Base-by-base conservation (phyloP, 163 green algal genomes). In the Coccomyxa subellipsoidea region DNA sequence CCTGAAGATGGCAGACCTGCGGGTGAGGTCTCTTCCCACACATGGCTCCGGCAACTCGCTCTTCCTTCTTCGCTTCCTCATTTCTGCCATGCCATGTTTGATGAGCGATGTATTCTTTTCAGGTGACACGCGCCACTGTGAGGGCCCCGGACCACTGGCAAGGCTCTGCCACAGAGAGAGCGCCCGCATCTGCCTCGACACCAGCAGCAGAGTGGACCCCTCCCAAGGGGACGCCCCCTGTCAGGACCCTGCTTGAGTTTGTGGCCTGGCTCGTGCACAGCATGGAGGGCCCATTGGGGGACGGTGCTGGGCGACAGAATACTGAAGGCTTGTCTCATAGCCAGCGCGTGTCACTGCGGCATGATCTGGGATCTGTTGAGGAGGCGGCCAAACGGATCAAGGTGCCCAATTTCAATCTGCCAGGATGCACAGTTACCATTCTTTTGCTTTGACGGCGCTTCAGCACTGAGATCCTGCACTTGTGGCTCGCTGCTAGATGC, bases 171-270 rank as follows among this genome's bases (percentile, higher is more conserved):
- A 59, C 15, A 27, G 47, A 59, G 47, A 8, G 47, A 59, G 23
- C 15, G 47, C 47, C 3, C 5, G 15, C 5, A 12, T 59, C 47
- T 59, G 47, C 47, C 23, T 18, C 47, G 23, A 59, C 47, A 59
- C 21, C 47, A 27, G 47, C 10, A 10, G 10, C 32, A 27, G 47
- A 81, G 47, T 31, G 21, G 69, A 5, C 31, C 21, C 18, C 34
- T 34, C 15, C 32, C 34, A 36, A 66, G 54, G 23, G 35, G 10
- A 66, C 66, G 1, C 83, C 83, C 21, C 38, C 47, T 12, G 38
- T 85, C 7, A 73, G 82, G n/a, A 88, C 82, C 1, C 82, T 91
- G 66, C 73, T 91, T 0, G 88, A 91, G 10, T 91, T 90, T 73
- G 81, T 89, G 37, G 82, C 86, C 18, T 91, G 88, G 88, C 69